phyloP scores from a whole-genome alignment of 73 alveolate genomes.

The Symbiodinium pilosum region DNA sequence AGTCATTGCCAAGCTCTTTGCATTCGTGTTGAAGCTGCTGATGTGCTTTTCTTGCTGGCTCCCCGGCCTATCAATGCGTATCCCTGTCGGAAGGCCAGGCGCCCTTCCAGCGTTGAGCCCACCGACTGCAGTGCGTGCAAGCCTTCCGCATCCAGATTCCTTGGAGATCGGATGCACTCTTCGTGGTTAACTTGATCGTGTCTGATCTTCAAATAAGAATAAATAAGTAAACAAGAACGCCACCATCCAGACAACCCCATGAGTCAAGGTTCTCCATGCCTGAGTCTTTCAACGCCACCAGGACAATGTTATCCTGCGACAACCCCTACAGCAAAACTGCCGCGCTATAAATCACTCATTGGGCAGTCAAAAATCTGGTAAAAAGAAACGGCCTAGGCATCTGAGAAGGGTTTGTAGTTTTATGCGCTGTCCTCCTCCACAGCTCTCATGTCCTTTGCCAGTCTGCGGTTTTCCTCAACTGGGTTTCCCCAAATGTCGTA shows the following conservation, averaged over 20 bases:
- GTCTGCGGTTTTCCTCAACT: conserved; percentile 69
- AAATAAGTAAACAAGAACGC: too few relatives aligned
- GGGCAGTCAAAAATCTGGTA: too few relatives aligned
- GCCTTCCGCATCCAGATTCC: conserved; percentile 12
- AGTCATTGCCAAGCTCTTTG: too few relatives aligned
- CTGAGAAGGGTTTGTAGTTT: too few relatives aligned
- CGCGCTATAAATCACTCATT: too few relatives aligned
- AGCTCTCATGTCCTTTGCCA: conserved; percentile 75
- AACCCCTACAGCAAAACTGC: too few relatives aligned
- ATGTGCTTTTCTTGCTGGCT: too few relatives aligned
- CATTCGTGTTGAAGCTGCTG: background rate
- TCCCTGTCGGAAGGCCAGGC: conserved; percentile 68
- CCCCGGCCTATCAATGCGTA: conserved; percentile 78
- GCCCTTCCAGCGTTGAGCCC: conserved; percentile 63
- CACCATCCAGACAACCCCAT: too few relatives aligned
- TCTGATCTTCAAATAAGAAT: too few relatives aligned
- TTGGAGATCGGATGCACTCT: too few relatives aligned
- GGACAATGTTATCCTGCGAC: conserved; percentile 39
- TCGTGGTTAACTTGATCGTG: too few relatives aligned
- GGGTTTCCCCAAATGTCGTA: conserved; percentile 91
- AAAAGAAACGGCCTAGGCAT: too few relatives aligned
- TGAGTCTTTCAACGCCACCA: conserved; percentile 75
- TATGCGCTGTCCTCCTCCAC: conserved; percentile 45
- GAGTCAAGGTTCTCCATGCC: conserved; percentile 43
- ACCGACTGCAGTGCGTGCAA: conserved; percentile 52